A percentile compares a stretch with the other conserved stretches of the same genome.
These are phyloP conservation scores for Casaregolazyma lundiana DNA, from an alignment of 1,139 yeast genomes.

Conservation along the genomic window DNA sequence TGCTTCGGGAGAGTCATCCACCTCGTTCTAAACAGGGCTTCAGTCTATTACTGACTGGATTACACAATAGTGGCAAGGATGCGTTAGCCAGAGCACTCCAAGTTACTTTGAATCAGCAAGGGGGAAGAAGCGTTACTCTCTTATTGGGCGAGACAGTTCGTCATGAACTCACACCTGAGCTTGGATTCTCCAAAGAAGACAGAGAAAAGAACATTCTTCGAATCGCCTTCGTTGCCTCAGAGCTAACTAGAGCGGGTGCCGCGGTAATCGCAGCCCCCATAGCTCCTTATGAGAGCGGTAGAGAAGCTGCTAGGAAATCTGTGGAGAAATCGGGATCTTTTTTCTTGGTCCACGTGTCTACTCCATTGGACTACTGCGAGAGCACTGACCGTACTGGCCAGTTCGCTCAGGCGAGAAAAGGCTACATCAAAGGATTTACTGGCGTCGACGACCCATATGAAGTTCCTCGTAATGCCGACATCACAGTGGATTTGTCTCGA, in stretches of 20 bases:
- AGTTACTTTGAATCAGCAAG: slow-evolving; percentile 85
- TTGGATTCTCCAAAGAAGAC: slow-evolving; percentile 40
- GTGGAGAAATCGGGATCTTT: slow-evolving; percentile 45
- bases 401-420: slow-evolving; percentile 41
- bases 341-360: slow-evolving; percentile 47
- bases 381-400: slow-evolving; percentile 47
- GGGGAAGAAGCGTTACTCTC: slow-evolving; percentile 79
- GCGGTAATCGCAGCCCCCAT: slow-evolving; percentile 75
- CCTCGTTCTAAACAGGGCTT: slow-evolving; percentile 89
- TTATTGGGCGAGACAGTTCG: slow-evolving; percentile 51
- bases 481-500: slow-evolving; percentile 47
- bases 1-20: slow-evolving; percentile 88
- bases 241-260: slow-evolving; percentile 82
- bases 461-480: slow-evolving; percentile 47
- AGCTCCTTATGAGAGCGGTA: slow-evolving; percentile 41
- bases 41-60: slow-evolving; percentile 58
- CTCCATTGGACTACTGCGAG: slow-evolving; percentile 44
- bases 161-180: slow-evolving; percentile 39
- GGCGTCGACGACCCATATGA: slow-evolving; percentile 47
- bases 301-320: slow-evolving; percentile 37
- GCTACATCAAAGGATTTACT: slow-evolving; percentile 45
- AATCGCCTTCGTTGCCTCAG: slow-evolving; percentile 64
- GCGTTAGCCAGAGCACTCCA: slow-evolving; percentile 80
- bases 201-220: slow-evolving; percentile 40
- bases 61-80: slow-evolving; percentile 53